These are phyloP conservation scores for Ophiorrhiza pumila DNA, from an alignment of 257 asterid genomes.

Conservation along the genomic window DNA sequence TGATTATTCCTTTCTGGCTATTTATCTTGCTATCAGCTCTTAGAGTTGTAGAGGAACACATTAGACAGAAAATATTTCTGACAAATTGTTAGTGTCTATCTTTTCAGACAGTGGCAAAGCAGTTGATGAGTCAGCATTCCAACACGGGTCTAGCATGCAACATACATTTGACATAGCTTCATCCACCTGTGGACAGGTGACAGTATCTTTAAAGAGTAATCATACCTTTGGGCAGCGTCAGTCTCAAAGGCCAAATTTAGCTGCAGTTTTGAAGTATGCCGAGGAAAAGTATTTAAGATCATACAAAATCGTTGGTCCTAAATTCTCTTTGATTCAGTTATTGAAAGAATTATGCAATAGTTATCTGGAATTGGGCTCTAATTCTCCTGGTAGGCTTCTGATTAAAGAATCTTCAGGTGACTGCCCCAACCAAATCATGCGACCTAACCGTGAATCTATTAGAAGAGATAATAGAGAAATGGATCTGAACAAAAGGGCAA, in stretches of 20 bases:
- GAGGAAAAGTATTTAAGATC: conserved; percentile 9
- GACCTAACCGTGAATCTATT: background rate
- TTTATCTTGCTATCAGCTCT: background rate
- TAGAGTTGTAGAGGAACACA: background rate
- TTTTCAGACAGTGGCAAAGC: conserved; percentile 8
- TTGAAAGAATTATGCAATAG: conserved; percentile 35
- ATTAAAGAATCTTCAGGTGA: conserved; percentile 14
- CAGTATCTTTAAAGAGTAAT: conserved; percentile 24
- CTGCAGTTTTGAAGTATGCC: conserved; percentile 15
- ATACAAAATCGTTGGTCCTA: conserved; percentile 6
- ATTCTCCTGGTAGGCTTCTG: conserved; percentile 12
- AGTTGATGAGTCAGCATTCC: background rate
- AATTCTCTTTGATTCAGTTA: conserved; percentile 27
- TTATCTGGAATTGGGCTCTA: conserved; percentile 19
- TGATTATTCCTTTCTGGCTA: background rate
- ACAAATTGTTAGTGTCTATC: background rate
- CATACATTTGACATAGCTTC: conserved; percentile 37
- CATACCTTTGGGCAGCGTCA: background rate
- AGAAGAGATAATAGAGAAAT: conserved; percentile 12
- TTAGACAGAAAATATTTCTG: background rate
- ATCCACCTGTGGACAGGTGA: conserved; percentile 40
- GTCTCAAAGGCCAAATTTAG: conserved; percentile 13
- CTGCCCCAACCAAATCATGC: background rate
- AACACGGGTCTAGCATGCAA: conserved; percentile 11
- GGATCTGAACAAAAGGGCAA: conserved; percentile 15